phyloP scores from a whole-genome alignment of 2,329 filamentous ascomycete genomes.

The Boeremia lycopersici region DNA sequence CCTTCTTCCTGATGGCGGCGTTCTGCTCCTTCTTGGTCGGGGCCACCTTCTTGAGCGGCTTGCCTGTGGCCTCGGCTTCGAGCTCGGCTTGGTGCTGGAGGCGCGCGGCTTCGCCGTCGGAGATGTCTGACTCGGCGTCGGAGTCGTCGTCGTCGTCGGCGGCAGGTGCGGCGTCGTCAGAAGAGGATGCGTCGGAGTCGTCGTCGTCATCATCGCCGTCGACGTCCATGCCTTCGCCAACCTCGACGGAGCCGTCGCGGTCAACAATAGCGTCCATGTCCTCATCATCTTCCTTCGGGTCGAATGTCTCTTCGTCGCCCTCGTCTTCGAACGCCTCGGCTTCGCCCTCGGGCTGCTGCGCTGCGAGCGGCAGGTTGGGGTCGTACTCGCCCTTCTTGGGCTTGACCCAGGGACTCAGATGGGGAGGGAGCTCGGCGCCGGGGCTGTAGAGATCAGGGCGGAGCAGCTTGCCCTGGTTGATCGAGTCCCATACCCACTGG shows the following conservation, averaged over 20 bases:
- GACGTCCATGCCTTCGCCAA: slow-evolving; percentile 57
- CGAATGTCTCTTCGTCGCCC: slow-evolving; percentile 49
- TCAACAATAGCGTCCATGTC: slow-evolving; percentile 41
- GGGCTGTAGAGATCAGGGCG: slow-evolving; percentile 87
- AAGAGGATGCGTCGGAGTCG: slow-evolving; percentile 54
- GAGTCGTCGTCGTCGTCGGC: slow-evolving; percentile 57
- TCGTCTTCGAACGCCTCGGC: slow-evolving; percentile 72
- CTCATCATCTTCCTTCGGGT: slow-evolving; percentile 47
- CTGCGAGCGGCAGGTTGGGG: slow-evolving; percentile 81
- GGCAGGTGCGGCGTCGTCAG: slow-evolving; percentile 33
- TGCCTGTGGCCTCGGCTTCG: slow-evolving; percentile 85
- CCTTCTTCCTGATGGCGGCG: slow-evolving; percentile 70
- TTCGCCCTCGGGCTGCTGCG: slow-evolving; percentile 87
- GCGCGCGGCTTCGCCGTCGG: slow-evolving; percentile 65
- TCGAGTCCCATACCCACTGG: slow-evolving; percentile 97
- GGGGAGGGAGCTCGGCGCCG: slow-evolving; percentile 86
- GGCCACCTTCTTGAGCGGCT: slow-evolving; percentile 50
- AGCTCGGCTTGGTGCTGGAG: slow-evolving; percentile 85
- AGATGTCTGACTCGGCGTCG: slow-evolving; percentile 53
- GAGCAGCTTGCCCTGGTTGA: slow-evolving; percentile 90
- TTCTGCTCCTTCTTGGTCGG: slow-evolving; percentile 63
- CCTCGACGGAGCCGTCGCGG: slow-evolving; percentile 53
- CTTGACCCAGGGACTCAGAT: slow-evolving; percentile 96
- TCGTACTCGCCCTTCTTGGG: slow-evolving; percentile 87
- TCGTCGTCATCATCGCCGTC: slow-evolving; percentile 50